phyloP scores from a whole-genome alignment of 306 rosid genomes.

The Carpinus fangiana region DNA sequence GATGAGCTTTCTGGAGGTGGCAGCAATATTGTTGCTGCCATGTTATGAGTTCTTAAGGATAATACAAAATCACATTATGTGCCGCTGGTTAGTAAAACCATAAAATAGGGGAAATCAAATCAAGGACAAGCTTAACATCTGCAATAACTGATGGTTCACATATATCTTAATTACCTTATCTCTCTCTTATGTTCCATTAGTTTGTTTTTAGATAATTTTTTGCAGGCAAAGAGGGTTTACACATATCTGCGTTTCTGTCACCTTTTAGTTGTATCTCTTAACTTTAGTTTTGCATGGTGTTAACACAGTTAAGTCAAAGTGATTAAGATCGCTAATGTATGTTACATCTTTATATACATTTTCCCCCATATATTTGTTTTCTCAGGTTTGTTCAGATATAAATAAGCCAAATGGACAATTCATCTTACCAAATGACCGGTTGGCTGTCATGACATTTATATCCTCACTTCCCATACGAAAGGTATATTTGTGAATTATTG shows the following conservation, averaged over 20 bases:
- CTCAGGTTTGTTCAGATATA: conserved; percentile 92
- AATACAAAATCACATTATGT: not conserved
- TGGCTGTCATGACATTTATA: conserved; percentile 79
- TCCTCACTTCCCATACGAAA: conserved; percentile 95
- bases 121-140: no score
- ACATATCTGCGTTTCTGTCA: not conserved
- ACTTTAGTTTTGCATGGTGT: not conserved
- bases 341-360: not conserved
- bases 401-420: conserved; percentile 86
- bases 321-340: not conserved
- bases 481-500: conserved; percentile 43
- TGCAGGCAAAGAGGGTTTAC: no score
- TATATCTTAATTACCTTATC: no score
- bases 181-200: no score
- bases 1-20: not conserved
- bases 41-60: not conserved
- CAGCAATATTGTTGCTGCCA: not conserved
- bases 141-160: no score
- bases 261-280: not conserved
- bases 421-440: conserved; percentile 72
- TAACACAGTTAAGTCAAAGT: not conserved
- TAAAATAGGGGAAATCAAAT: no score
- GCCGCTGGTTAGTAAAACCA: not conserved
- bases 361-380: conserved; percentile 16
- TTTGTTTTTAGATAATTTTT: no score